These are phyloP conservation scores for Scutellospora calospora DNA, from an alignment of 371 early-diverging fungal genomes.

Conservation along the genomic window DNA sequence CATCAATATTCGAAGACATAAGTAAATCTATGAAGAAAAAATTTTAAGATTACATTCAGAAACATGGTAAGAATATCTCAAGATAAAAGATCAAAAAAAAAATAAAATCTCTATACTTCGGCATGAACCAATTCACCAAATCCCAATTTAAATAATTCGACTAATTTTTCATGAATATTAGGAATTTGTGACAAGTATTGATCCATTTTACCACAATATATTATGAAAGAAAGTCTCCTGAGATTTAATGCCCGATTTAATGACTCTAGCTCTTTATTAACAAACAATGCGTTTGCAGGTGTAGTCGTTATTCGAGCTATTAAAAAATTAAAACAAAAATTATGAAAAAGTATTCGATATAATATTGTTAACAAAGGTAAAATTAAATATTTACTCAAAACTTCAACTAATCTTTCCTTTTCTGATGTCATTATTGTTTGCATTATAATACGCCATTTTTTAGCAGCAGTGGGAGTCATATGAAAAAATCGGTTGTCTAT, in stretches of 20 bases:
- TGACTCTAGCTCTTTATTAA: slow-evolving; percentile 84
- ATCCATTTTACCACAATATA: slow-evolving; percentile 79
- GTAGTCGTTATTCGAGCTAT: slow-evolving; percentile 74
- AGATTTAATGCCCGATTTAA: slow-evolving; percentile 71
- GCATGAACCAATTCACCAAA: slow-evolving; percentile 75
- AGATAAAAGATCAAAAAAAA: background rate
- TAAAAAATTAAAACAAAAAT: background rate
- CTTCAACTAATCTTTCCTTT: slow-evolving; percentile 77
- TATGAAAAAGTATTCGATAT: background rate
- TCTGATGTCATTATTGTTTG: slow-evolving; percentile 73
- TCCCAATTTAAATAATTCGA: slow-evolving; percentile 81
- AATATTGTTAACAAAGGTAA: background rate
- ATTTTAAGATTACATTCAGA: background rate
- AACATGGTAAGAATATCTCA: background rate
- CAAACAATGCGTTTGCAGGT: slow-evolving; percentile 78
- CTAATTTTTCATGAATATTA: slow-evolving; percentile 87
- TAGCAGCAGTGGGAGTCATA: slow-evolving; percentile 59
- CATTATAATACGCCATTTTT: slow-evolving; percentile 75
- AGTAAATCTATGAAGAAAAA: slow-evolving; percentile 62
- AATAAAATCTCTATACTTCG: slow-evolving; percentile 60
- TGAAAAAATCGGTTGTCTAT: slow-evolving; percentile 78
- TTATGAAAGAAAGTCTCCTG: slow-evolving; percentile 79
- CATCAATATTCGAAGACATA: slow-evolving; percentile 84
- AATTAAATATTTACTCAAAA: slow-evolving; percentile 55
- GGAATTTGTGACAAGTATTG: slow-evolving; percentile 86